A percentile compares a stretch with the other conserved stretches of the same genome.
phyloP scores from a whole-genome alignment of 2,329 filamentous ascomycete genomes.

The Aspergillus brasiliensis region DNA sequence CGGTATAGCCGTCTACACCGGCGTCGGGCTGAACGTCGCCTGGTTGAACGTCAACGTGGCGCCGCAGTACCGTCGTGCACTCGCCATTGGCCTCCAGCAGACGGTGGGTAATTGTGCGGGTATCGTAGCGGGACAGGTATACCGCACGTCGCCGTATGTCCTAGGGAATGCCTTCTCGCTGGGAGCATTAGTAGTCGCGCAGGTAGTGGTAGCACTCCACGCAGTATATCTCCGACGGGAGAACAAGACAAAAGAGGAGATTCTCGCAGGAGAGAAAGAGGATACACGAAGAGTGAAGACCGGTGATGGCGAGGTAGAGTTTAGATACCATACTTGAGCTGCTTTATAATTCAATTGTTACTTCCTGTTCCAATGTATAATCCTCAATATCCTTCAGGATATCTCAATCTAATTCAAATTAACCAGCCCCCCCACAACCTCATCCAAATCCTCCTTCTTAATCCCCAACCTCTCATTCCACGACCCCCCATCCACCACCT shows the following conservation, averaged over 20 bases:
- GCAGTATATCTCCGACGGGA: slow-evolving; percentile 48
- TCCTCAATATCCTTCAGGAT: too few relatives aligned
- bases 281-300: slow-evolving; percentile 50
- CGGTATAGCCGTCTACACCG: slow-evolving; percentile 52
- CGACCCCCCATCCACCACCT: neutral
- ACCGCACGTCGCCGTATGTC: slow-evolving; percentile 38
- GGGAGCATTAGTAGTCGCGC: slow-evolving; percentile 37
- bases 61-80: slow-evolving; percentile 52
- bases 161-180: slow-evolving; percentile 42
- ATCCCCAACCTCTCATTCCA: neutral
- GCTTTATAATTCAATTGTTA: too few relatives aligned
- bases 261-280: slow-evolving; percentile 42
- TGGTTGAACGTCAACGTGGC: slow-evolving; percentile 55
- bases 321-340: slow-evolving; percentile 49
- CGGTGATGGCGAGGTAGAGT: slow-evolving; percentile 52
- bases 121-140: slow-evolving; percentile 53
- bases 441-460: neutral
- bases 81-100: slow-evolving; percentile 50
- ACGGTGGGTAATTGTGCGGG: slow-evolving; percentile 54
- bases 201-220: slow-evolving; percentile 43
- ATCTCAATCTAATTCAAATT: too few relatives aligned
- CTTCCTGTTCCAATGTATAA: too few relatives aligned
- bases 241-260: slow-evolving; percentile 45
- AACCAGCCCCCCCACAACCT: neutral
- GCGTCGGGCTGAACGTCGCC: slow-evolving; percentile 49